Evolutionary conservation across 257 asterid species (phyloP).

Genomic region (Striga asiatica): DNA sequence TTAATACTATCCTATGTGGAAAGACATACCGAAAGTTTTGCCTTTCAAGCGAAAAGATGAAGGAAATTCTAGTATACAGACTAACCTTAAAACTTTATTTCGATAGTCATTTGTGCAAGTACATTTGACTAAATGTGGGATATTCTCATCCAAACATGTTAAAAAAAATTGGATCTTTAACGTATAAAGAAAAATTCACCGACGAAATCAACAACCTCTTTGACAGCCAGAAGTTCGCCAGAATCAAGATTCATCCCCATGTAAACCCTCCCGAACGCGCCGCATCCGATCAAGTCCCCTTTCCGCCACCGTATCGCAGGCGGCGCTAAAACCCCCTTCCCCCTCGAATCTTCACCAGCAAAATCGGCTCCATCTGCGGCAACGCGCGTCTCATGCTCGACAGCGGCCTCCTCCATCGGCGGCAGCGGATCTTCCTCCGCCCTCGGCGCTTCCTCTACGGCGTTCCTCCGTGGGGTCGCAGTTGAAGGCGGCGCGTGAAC

Average conservation of each 20-base stretch:
- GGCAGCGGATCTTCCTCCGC: conserved; percentile 27
- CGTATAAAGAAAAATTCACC: background rate
- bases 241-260: conserved; percentile 86
- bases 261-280: conserved; percentile 66
- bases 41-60: too few species aligned
- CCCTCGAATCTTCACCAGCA: conserved; percentile 3
- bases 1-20: background rate
- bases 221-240: conserved; percentile 65
- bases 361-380: conserved; percentile 22
- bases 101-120: too few species aligned
- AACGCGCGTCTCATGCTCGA: conserved; percentile 31
- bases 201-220: conserved; percentile 24
- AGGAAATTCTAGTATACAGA: too few species aligned
- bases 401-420: conserved; percentile 27
- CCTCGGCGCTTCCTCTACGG: conserved; percentile 1
- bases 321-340: conserved; percentile 20
- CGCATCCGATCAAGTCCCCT: conserved; percentile 78
- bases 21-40: too few species aligned
- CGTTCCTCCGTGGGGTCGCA: conserved; percentile 13
- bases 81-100: too few species aligned
- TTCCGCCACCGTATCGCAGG: conserved; percentile 75
- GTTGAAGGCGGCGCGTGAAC: conserved; percentile 46
- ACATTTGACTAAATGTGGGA: background rate
- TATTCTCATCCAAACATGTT: too few species aligned
- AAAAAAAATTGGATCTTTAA: background rate